Base-by-base conservation (phyloP, 31 red algal genomes). In the Endocladia muricata region DNA sequence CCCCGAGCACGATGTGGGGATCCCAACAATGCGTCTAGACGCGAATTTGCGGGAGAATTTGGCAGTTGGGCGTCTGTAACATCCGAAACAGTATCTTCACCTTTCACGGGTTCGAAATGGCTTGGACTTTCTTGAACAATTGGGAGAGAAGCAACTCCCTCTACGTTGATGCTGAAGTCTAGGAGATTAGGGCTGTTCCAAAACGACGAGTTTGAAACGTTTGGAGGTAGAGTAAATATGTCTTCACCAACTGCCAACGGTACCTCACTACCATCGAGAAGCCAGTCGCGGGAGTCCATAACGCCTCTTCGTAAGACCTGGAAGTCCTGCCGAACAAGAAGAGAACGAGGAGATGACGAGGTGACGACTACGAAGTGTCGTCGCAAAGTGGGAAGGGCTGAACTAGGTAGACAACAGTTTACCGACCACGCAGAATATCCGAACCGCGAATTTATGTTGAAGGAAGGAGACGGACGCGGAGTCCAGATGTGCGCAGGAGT, bases 221-320 rank as follows among this genome's bases (percentile, higher is more conserved):
- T 58, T 22, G 55, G 25, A 58, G 55, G 55, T 28, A 58, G 30
- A 28, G 55, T 58, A 4, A 58, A 28, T 28, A 58, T 58, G 55
- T 58, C 55, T 22, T 58, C 55, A 6, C 25, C 25, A 28, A 15
- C 32, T 4, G 55, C 25, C 25, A 58, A 28, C 25, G 25, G 25
- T 6, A 58, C 55, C 6, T 58, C 32, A 13, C 25, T 28, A 6
- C 25, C 25, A 28, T 58, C 55, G 13, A 58, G 30, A 28, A 58
- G 30, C 55, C 55, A 58, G 55, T 58, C 55, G 6, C 55, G 55
- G 25, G 55, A 58, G 30, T 58, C 55, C 55, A 58, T 58, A n/a
- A n/a, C n/a, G n/a, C n/a, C n/a, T n/a, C n/a, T n/a, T n/a, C n/a
- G n/a, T n/a, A n/a, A n/a, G n/a, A n/a, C n/a, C n/a, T n/a, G n/a